phyloP scores from a whole-genome alignment of 75 land plant genomes.

The Larix kaempferi region DNA sequence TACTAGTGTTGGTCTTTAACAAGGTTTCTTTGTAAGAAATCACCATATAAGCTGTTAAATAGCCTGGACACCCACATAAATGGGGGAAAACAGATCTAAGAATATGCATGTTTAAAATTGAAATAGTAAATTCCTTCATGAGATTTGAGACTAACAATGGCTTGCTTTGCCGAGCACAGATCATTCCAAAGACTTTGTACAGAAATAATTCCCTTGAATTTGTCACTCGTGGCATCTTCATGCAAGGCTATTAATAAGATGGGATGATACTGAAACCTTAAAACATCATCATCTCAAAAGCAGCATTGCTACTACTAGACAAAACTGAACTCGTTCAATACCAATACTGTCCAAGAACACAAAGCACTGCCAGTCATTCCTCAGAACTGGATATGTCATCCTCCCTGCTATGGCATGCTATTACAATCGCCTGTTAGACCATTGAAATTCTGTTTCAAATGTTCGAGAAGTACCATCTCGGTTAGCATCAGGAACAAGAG shows the following conservation, averaged over 20 bases:
- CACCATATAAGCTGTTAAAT: background rate
- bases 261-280: conserved; percentile 6
- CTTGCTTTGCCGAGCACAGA: background rate
- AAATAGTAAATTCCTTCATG: background rate
- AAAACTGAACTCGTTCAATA: background rate
- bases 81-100: background rate
- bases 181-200: background rate
- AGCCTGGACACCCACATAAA: background rate
- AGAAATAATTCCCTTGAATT: no score
- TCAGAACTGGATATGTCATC: background rate
- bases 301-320: background rate
- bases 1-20: background rate
- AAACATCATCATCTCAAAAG: background rate
- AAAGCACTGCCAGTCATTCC: background rate
- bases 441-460: conserved; percentile 83
- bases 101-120: background rate
- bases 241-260: no score
- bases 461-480: conserved; percentile 67
- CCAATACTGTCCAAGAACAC: background rate
- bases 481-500: conserved; percentile 49
- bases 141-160: background rate
- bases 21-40: background rate
- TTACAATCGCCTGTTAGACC: conserved; percentile 65
- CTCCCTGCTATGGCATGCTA: background rate
- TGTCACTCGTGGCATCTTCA: no score